Conservation (phyloP, 257 asterid species). For the Solanum peruvianum region DNA sequence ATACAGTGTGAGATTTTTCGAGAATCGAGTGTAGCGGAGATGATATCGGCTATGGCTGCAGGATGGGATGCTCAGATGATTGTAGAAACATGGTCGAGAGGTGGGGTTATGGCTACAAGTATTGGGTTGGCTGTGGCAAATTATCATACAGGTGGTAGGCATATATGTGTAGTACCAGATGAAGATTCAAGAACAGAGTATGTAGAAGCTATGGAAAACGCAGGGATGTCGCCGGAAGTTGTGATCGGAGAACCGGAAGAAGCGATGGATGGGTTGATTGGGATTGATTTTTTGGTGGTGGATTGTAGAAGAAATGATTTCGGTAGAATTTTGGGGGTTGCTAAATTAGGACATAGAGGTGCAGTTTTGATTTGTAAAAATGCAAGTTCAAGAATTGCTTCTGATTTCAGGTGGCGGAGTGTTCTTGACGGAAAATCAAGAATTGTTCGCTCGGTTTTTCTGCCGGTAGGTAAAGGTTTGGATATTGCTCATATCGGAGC, state of each 20-base stretch:
- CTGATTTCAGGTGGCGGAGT: slow-evolving; percentile 52
- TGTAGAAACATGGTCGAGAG: slow-evolving; percentile 75
- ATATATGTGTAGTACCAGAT: slow-evolving; percentile 59
- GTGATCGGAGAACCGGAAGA: slow-evolving; percentile 30
- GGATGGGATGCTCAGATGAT: slow-evolving; percentile 74
- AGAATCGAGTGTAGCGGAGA: slow-evolving; percentile 63
- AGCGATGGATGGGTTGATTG: slow-evolving; percentile 29
- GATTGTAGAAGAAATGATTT: slow-evolving; percentile 38
- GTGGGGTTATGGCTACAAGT: slow-evolving; percentile 57
- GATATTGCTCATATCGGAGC: slow-evolving; percentile 70
- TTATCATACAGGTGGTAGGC: slow-evolving; percentile 56
- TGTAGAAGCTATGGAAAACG: slow-evolving; percentile 20
- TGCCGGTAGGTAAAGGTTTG: slow-evolving; percentile 85
- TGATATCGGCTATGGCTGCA: slow-evolving; percentile 81
- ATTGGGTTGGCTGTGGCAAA: slow-evolving; percentile 69
- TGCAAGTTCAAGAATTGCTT: slow-evolving; percentile 32
- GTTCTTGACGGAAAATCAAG: slow-evolving; percentile 39
- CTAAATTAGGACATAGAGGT: slow-evolving; percentile 59
- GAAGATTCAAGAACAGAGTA: slow-evolving; percentile 38
- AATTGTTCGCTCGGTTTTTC: slow-evolving; percentile 54
- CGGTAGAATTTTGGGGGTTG: slow-evolving; percentile 33
- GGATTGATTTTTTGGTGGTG: slow-evolving; percentile 64
- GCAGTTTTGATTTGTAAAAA: slow-evolving; percentile 80
- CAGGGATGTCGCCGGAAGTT: slow-evolving; percentile 34
- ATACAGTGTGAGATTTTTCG: slow-evolving; percentile 30